These are phyloP conservation scores for Plasmopara viticola DNA, from an alignment of 352 stramenopile species.

Conservation along the genomic window DNA sequence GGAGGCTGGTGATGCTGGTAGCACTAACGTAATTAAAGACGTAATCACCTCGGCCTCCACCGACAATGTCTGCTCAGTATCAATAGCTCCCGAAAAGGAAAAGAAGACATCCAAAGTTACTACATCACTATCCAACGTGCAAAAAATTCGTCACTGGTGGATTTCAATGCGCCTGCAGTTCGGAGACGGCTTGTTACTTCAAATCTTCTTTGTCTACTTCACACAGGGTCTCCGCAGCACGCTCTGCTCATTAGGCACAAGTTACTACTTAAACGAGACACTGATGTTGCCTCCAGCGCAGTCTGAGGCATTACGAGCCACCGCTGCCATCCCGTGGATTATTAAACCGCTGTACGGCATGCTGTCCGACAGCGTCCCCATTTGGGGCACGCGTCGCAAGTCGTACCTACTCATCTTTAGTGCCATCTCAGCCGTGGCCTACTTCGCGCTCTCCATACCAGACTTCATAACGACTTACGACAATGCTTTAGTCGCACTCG, in stretches of 20 bases:
- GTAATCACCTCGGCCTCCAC: conserved; percentile 7
- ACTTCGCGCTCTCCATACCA: conserved; percentile 53
- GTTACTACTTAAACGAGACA: conserved; percentile 77
- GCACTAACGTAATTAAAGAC: conserved; percentile 5
- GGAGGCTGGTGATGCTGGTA: conserved; percentile 10
- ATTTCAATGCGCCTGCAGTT: conserved; percentile 57
- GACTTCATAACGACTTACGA: conserved; percentile 50
- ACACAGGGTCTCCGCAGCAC: conserved; percentile 72
- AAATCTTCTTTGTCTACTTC: conserved; percentile 85
- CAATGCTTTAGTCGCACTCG: conserved; percentile 44
- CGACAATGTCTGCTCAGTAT: conserved; percentile 4
- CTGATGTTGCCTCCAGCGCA: conserved; percentile 57
- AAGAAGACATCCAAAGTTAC: conserved; percentile 1
- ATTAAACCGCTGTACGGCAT: conserved; percentile 78
- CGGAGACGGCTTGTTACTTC: conserved; percentile 55
- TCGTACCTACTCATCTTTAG: conserved; percentile 77
- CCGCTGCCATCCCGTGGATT: conserved; percentile 71
- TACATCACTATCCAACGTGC: conserved; percentile 21
- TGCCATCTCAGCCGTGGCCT: conserved; percentile 44
- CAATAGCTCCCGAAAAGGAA: conserved; percentile 7
- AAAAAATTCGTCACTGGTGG: conserved; percentile 51
- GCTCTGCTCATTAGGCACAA: conserved; percentile 68
- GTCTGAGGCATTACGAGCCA: conserved; percentile 57
- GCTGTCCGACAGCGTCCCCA: conserved; percentile 66
- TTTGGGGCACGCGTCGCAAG: conserved; percentile 71